Evolutionary conservation across 768 basidiomycete genomes (phyloP), one percentile per base, ranked within the genome.

Genomic region (Tulasnella sp.): DNA sequence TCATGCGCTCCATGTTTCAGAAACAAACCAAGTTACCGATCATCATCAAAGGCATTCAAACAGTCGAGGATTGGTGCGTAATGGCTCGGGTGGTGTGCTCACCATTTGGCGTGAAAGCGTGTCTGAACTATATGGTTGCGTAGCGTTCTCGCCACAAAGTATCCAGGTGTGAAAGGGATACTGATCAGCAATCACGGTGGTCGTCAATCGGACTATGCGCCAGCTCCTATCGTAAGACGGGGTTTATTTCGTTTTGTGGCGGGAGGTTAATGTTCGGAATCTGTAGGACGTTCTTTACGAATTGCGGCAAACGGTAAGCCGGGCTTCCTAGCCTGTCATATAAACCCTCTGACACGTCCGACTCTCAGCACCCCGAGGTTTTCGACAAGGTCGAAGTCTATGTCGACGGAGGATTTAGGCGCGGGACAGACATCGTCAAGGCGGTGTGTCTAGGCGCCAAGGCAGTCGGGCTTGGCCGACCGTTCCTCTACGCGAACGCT

Each of bases 151-250:
- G 94, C 94, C 36, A 87, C 85, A 16, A 88, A 95, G 74, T 86
- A 90, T 35, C 71, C 71, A 34, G 92, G 94, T 14, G 89, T 92
- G 17, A 89, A 95, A 71, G 95, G 91, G 4, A 93, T 98, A 74
- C 83, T 95, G 71, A 81, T 98, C 7, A 92, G 90, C 0, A 98
- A 98, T 76, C 95, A 98, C 76, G 95, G 95, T 69, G 95, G 92
- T 36, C 79, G 85, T 62, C 80, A 77, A 72, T 76, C 76, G 71
- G 77, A 78, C 70, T 83, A 72, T 26, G 71, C 71, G 11, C 71
- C 71, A 7, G 59, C 71, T 66, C 29, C 71, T 16, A 72, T 72
- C 26, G 71, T 72, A 22, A 32, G 71, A 66, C 8, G 29, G 17
- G 9, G 2, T 5, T 70, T 11, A 34, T 22, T 5, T 37, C 34